These are phyloP conservation scores for Delitschia confertaspora DNA, from an alignment of 495 filamentous ascomycete genomes.

Conservation along the genomic window DNA sequence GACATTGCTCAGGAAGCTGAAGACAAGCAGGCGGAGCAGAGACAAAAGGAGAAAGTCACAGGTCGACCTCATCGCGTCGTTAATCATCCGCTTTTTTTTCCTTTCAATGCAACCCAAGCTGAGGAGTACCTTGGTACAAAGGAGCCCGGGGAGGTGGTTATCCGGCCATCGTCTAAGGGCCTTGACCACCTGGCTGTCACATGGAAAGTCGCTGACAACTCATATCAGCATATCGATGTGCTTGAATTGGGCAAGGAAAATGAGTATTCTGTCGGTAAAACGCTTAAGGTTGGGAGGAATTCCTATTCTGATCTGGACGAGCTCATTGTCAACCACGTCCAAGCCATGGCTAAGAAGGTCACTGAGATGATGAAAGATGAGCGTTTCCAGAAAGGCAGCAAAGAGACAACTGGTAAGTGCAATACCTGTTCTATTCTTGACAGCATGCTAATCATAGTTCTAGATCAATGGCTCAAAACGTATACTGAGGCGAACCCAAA, in stretches of 20 bases:
- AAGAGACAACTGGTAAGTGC: slow-evolving; percentile 72
- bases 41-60: slow-evolving; percentile 70
- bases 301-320: slow-evolving; percentile 95
- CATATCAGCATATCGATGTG: slow-evolving; percentile 96
- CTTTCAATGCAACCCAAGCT: slow-evolving; percentile 87
- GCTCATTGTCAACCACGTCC: slow-evolving; percentile 91
- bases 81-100: slow-evolving; percentile 89
- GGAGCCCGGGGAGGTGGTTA: slow-evolving; percentile 79
- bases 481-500: slow-evolving; percentile 95
- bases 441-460: slow-evolving; percentile 3
- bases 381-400: slow-evolving; percentile 75
- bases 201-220: slow-evolving; percentile 92
- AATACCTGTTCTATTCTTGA: background rate
- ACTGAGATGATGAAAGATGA: slow-evolving; percentile 91
- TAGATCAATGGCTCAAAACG: slow-evolving; percentile 89
- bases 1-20: slow-evolving; percentile 69
- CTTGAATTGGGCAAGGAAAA: slow-evolving; percentile 93
- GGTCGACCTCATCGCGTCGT: slow-evolving; percentile 85
- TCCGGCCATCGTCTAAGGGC: slow-evolving; percentile 87
- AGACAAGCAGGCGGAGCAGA: slow-evolving; percentile 60
- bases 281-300: slow-evolving; percentile 76
- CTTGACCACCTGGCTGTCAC: slow-evolving; percentile 91
- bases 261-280: slow-evolving; percentile 82
- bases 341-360: slow-evolving; percentile 95
- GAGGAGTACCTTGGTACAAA: slow-evolving; percentile 86